Evolutionary conservation across 2,329 filamentous ascomycete genomes (phyloP).

Genomic region (Verticillium isaacii): DNA sequence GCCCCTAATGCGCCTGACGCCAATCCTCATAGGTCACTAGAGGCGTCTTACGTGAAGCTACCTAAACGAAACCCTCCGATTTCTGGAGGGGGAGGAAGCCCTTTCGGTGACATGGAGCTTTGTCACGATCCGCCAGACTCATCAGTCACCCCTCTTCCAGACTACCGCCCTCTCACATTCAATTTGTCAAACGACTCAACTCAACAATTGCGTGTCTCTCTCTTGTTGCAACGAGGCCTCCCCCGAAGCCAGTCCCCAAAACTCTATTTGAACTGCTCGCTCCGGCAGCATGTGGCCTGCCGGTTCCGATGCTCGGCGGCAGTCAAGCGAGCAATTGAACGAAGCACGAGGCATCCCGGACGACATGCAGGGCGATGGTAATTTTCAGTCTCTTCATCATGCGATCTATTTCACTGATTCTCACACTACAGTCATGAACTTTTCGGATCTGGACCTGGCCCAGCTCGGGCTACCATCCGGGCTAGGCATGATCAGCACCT

Average conservation of each 20-base stretch:
- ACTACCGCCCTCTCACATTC: background rate
- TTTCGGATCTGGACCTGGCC: background rate
- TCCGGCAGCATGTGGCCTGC: background rate
- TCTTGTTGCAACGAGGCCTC: background rate
- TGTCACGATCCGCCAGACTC: background rate
- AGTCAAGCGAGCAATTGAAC: background rate
- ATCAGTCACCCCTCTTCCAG: background rate
- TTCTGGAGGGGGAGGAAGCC: background rate
- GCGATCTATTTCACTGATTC: background rate
- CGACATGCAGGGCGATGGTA: background rate
- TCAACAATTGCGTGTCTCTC: background rate
- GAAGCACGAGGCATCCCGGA: background rate
- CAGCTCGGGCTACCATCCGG: background rate
- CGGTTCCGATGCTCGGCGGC: background rate
- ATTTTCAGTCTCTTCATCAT: background rate
- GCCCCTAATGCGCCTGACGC: background rate
- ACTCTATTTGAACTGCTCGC: background rate
- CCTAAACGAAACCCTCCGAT: background rate
- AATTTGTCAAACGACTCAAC: background rate
- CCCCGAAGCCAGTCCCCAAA: background rate
- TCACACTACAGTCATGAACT: background rate
- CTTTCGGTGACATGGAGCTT: background rate
- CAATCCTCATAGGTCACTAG: background rate
- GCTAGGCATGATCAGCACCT: background rate
- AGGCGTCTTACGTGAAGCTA: background rate